Percentiles rank a stretch among this genome's conserved stretches.
Evolutionary conservation across 176 grass and related monocot genomes (phyloP).

Genomic region (Carex cristatella): DNA sequence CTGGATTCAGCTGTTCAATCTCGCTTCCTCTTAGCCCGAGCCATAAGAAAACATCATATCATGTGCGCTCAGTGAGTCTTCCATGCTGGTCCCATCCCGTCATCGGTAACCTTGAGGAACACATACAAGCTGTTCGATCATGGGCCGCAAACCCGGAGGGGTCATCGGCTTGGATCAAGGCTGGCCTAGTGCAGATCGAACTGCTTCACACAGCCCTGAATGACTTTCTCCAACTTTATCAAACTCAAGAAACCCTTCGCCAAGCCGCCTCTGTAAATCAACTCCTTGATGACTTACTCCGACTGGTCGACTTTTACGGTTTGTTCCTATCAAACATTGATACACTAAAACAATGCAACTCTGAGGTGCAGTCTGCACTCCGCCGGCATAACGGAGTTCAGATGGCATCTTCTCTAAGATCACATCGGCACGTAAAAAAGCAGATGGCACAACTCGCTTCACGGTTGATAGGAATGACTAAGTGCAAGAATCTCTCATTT

Average conservation of each 20-base stretch:
- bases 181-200: slow-evolving; percentile 25
- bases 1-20: slow-evolving; percentile 49
- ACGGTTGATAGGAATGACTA: slow-evolving; percentile 13
- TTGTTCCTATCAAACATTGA: slow-evolving; percentile 32
- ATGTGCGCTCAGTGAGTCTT: slow-evolving; percentile 49
- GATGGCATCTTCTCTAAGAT: slow-evolving; percentile 28
- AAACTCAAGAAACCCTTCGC: slow-evolving; percentile 19
- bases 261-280: not conserved
- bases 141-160: slow-evolving; percentile 31
- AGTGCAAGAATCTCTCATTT: not conserved
- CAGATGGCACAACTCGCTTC: slow-evolving; percentile 32
- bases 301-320: slow-evolving; percentile 50
- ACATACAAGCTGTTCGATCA: slow-evolving; percentile 30
- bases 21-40: slow-evolving; percentile 35
- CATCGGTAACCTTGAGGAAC: slow-evolving; percentile 41
- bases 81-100: slow-evolving; percentile 43
- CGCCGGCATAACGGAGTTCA: slow-evolving; percentile 24
- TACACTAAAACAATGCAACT: slow-evolving; percentile 22
- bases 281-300: slow-evolving; percentile 49
- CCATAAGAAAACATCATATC: no score
- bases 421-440: slow-evolving; percentile 33
- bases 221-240: slow-evolving; percentile 38
- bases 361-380: slow-evolving; percentile 43
- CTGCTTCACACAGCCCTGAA: slow-evolving; percentile 42
- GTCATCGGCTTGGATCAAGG: slow-evolving; percentile 7